Percentiles rank a stretch among this genome's conserved stretches.
Conservation (phyloP, 2,329 filamentous ascomycete species). For the Claviceps sp. region DNA sequence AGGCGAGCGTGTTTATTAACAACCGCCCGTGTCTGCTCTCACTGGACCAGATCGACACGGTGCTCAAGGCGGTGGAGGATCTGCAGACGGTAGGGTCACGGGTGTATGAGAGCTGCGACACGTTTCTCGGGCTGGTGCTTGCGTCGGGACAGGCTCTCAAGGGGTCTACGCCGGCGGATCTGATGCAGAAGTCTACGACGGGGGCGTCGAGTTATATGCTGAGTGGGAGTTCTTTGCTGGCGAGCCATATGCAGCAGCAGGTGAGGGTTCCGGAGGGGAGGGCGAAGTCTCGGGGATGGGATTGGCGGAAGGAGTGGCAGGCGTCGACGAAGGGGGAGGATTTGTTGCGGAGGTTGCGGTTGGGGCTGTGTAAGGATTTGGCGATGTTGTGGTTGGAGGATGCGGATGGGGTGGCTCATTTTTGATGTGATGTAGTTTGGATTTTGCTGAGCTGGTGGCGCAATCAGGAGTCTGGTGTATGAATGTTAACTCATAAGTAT, state of each 20-base stretch:
- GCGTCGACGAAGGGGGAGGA: slow-evolving; percentile 49
- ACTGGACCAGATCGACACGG: slow-evolving; percentile 56
- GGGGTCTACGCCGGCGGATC: slow-evolving; percentile 49
- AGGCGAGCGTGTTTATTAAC: slow-evolving; percentile 66
- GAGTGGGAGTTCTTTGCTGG: slow-evolving; percentile 60
- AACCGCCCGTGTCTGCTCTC: slow-evolving; percentile 42
- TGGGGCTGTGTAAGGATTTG: slow-evolving; percentile 63
- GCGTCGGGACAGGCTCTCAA: slow-evolving; percentile 51
- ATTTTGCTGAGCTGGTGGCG: not conserved
- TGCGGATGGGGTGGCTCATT: slow-evolving; percentile 41
- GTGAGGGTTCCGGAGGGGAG: slow-evolving; percentile 40
- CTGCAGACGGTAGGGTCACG: slow-evolving; percentile 60
- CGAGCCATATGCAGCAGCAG: slow-evolving; percentile 41
- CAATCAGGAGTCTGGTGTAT: not conserved
- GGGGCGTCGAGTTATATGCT: slow-evolving; percentile 47
- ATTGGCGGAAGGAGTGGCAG: slow-evolving; percentile 70
- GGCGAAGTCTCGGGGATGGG: slow-evolving; percentile 50
- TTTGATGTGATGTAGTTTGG: slow-evolving; percentile 7
- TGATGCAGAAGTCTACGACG: slow-evolving; percentile 45
- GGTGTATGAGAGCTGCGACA: slow-evolving; percentile 61
- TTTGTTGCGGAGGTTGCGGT: slow-evolving; percentile 57
- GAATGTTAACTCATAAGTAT: too few relatives aligned
- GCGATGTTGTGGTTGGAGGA: slow-evolving; percentile 56
- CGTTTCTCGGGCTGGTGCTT: slow-evolving; percentile 65
- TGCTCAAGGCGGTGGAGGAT: slow-evolving; percentile 70